These are phyloP conservation scores for Caryopteris hybrid DNA, from an alignment of 305 asterid genomes.

Conservation along the genomic window DNA sequence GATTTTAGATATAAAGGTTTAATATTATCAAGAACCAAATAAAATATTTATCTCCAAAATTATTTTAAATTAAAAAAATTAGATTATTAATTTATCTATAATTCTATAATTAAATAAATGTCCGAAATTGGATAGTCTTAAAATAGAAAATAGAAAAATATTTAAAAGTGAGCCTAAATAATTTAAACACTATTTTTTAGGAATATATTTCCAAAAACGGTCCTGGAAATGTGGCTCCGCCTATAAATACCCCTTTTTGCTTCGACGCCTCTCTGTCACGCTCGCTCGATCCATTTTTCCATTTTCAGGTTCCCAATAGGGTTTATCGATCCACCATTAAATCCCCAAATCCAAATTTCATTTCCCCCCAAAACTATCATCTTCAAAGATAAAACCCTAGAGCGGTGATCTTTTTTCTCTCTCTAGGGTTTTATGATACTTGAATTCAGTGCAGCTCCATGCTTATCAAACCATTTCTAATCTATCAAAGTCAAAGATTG, in stretches of 20 bases:
- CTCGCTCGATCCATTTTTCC: slow-evolving; percentile 26
- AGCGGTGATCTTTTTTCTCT: slow-evolving; percentile 19
- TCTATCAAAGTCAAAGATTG: slow-evolving; percentile 11
- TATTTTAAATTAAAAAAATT: too few relatives aligned
- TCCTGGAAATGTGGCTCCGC: neutral
- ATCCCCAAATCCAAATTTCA: slow-evolving; percentile 20
- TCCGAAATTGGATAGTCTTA: too few relatives aligned
- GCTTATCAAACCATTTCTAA: neutral
- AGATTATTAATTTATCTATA: too few relatives aligned
- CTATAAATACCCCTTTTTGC: slow-evolving; percentile 18
- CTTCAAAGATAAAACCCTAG: slow-evolving; percentile 31
- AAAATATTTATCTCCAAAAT: too few relatives aligned
- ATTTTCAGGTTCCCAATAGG: slow-evolving; percentile 28
- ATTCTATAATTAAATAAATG: too few relatives aligned
- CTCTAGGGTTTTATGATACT: slow-evolving; percentile 30
- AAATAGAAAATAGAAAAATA: too few relatives aligned
- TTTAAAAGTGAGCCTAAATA: too few relatives aligned
- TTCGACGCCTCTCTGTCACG: neutral
- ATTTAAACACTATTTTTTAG: too few relatives aligned
- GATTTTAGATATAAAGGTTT: too few relatives aligned
- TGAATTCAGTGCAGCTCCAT: slow-evolving; percentile 15
- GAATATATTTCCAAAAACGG: too few relatives aligned
- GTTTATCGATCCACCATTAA: slow-evolving; percentile 24
- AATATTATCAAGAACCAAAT: too few relatives aligned
- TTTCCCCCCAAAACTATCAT: slow-evolving; percentile 26